phyloP scores from a whole-genome alignment of 2,329 filamentous ascomycete species.

The Talaromyces amestolkiae region DNA sequence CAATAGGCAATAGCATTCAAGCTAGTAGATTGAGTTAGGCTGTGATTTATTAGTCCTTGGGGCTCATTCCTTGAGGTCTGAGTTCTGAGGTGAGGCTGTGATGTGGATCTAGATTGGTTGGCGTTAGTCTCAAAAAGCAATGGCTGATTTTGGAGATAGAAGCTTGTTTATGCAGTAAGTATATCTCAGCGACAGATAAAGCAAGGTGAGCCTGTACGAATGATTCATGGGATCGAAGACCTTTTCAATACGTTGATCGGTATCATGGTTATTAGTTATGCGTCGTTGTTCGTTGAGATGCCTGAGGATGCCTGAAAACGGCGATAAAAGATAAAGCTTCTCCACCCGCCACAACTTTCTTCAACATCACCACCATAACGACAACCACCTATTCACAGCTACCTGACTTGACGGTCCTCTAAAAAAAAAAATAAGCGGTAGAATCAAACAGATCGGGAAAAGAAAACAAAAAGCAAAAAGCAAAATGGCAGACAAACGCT shows the following conservation, averaged over 20 bases:
- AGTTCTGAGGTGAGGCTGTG: not conserved
- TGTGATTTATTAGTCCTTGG: not conserved
- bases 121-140: not conserved
- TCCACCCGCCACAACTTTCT: not conserved
- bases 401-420: too few relatives aligned
- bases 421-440: not conserved
- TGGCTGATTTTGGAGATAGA: not conserved
- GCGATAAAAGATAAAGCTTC: constrained; percentile 2
- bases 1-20: not conserved
- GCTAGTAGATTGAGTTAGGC: not conserved
- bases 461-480: not conserved
- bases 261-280: not conserved
- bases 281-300: not conserved
- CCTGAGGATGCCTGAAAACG: not conserved
- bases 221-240: not conserved
- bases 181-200: too few relatives aligned
- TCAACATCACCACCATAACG: not conserved
- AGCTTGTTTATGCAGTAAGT: too few relatives aligned
- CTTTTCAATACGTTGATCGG: not conserved
- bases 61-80: not conserved
- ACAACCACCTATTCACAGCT: not conserved
- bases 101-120: not conserved
- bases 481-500: constrained; percentile 20
- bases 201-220: too few relatives aligned
- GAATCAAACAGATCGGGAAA: not conserved